Base-by-base conservation (phyloP, 345 rosid species). In the Heritiera littoralis region DNA sequence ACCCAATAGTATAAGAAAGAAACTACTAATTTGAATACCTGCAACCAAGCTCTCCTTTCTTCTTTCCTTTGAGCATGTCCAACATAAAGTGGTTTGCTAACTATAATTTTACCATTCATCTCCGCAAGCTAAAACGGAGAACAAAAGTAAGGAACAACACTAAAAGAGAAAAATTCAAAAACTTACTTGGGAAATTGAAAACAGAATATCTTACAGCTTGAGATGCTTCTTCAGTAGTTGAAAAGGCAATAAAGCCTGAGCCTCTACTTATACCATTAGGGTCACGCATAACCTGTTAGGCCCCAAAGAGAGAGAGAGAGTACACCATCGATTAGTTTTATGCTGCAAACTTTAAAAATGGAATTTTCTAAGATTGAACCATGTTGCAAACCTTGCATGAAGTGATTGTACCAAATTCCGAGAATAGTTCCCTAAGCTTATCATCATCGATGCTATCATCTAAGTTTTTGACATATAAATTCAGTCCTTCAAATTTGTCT, bases 1-100 rank as follows among this genome's bases (percentile, higher is more conserved):
- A 72, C 56, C 75, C 3, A 75, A 40, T 78, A 95, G 41, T 32
- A 35, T 8, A 9, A 46, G 20, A 41, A 63, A 43, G 66, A n/a
- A 76, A 46, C 30, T 14, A 48, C 18, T 5, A 28, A 17, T 15
- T 9, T 6, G 0, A 18, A 63, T 74, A 94, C 98, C 98, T 94
- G 95, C 84, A 96, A 80, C 87, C 97, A 90, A 75, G 98, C 97
- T 83, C 94, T 89, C 83, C 99, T 86, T 78, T 95, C 98, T 88
- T 94, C 99, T 79, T 94, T 96, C 71, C 97, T 81, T 61, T 96
- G 98, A 30, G 99, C 99, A 82, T 87, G 93, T 17, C 97, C 99
- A 40, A 94, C 99, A 86, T 94, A 96, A n/a, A 96, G 86, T 0
- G 97, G 99, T 83, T 96, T 94, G 86, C 90, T 88, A 77, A 86